phyloP scores from a whole-genome alignment of 2,329 filamentous ascomycete species.

The Lecanicillium sp. region DNA sequence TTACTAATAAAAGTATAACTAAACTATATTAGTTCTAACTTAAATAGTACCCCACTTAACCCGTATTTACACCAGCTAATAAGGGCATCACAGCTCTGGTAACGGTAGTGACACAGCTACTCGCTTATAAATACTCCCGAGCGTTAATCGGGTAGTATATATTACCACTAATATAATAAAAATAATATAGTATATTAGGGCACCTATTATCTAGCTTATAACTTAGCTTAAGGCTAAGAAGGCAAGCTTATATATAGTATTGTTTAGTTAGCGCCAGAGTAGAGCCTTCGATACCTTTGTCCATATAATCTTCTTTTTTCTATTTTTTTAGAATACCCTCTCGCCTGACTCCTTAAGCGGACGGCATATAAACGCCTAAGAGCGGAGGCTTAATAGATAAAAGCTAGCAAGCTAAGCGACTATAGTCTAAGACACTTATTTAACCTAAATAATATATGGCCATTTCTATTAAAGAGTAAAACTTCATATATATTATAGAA shows the following conservation, averaged over 20 bases:
- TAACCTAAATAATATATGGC: neutral
- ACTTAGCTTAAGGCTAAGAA: conserved; percentile 19
- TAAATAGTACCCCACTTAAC: conserved; percentile 17
- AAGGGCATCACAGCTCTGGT: conserved; percentile 15
- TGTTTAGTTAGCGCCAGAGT: conserved; percentile 13
- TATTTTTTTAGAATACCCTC: conserved; percentile 16
- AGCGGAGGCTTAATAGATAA: conserved; percentile 18
- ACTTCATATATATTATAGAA: too few relatives aligned
- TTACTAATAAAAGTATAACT: conserved; percentile 21
- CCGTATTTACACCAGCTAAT: conserved; percentile 13
- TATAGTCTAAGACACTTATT: conserved; percentile 15
- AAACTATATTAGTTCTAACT: conserved; percentile 17
- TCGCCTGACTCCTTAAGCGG: conserved; percentile 14
- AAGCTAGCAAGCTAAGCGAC: conserved; percentile 20
- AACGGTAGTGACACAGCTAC: conserved; percentile 12
- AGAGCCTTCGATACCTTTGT: neutral
- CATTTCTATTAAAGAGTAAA: too few relatives aligned
- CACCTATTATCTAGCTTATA: conserved; percentile 18
- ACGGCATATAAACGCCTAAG: conserved; percentile 15
- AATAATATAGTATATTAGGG: conserved; percentile 19
- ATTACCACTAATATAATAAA: conserved; percentile 14
- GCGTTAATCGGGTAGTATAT: conserved; percentile 16
- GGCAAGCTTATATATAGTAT: conserved; percentile 20
- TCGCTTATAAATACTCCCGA: conserved; percentile 11
- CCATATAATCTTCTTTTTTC: conserved; percentile 15